Evolutionary conservation across 1,139 yeast genomes (phyloP), one percentile per base, ranked within the genome.

Genomic region (Hansenula sp.): DNA sequence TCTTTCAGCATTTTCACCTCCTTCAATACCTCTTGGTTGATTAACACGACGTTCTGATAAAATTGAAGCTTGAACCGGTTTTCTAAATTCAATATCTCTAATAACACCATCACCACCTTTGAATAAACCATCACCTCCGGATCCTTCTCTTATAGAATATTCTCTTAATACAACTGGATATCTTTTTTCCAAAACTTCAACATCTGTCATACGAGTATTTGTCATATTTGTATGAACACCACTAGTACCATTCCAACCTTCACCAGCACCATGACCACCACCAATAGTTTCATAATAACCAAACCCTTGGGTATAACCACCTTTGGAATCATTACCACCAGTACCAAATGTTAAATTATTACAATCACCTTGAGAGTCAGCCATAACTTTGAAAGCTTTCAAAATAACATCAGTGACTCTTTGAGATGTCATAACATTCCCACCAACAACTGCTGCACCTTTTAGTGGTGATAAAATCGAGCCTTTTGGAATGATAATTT

Each of bases 381-480:
- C 96, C 59, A 86, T 84, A 6, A 87, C 86, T 49, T 76, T 73
- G 59, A 87, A 86, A 0, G 95, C 89, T 54, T 79, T 79, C 55
- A 88, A 70, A 47, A 87, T 75, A 4, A 84, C 90, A 62, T 87
- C 96, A 2, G 89, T 85, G 36, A 88, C 80, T 49, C 95, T 72
- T 63, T 88, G 96, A 2, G 93, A 81, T 0, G 96, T 87, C 62
- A 84, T 84, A n/a, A 86, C 94, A 60, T 87, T 88, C 8, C 95
- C 95, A 27, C 95, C 96, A 10, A 86, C 94, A 4, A 85, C 90
- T 1, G 96, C 96, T 16, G 93, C 93, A 40, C 84, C 88, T 34
- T 71, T 73, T 2, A 83, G 73, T 3, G 96, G 96, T 38, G 81
- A 72, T 24, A 88, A 72, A 7, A 88, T 72, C 1, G 88, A 77